A percentile compares a stretch with the other conserved stretches of the same genome.
Evolutionary conservation across 352 stramenopile genomes (phyloP).

Genomic region (Phytophthora pseudosyringae): DNA sequence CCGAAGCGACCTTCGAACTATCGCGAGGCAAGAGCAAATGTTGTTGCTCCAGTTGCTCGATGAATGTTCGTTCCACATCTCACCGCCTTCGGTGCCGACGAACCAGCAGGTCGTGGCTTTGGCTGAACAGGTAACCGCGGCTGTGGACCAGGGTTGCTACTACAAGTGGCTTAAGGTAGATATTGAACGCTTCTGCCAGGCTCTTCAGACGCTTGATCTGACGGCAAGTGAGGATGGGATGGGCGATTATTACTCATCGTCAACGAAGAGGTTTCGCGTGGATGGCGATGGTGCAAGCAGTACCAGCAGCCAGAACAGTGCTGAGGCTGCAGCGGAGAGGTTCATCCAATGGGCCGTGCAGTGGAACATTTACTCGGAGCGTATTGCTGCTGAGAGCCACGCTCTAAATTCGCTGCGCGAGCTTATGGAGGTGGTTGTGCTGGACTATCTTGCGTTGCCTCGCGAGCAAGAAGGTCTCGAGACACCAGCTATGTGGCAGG

Average conservation of each 20-base stretch:
- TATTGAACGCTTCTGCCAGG: conserved; percentile 72
- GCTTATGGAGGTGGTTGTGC: conserved; percentile 78
- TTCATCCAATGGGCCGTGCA: conserved; percentile 83
- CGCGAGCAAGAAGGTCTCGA: conserved; percentile 43
- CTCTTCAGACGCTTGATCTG: conserved; percentile 66
- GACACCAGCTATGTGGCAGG: conserved; percentile 64
- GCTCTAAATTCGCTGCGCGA: conserved; percentile 80
- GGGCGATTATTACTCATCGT: conserved; percentile 49
- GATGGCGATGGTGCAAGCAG: conserved; percentile 44
- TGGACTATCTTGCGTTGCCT: conserved; percentile 70
- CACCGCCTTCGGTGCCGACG: conserved; percentile 60
- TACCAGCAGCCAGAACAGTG: conserved; percentile 43
- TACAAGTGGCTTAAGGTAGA: conserved; percentile 89
- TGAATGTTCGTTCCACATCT: conserved; percentile 69
- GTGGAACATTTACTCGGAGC: conserved; percentile 89
- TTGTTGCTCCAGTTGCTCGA: conserved; percentile 72
- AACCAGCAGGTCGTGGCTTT: conserved; percentile 77
- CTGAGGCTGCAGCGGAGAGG: conserved; percentile 43
- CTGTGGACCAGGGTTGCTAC: conserved; percentile 60
- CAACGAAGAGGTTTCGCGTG: conserved; percentile 64
- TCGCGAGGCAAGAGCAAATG: conserved; percentile 63
- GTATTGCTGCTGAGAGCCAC: conserved; percentile 80
- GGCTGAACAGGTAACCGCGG: conserved; percentile 64
- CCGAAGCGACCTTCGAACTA: conserved; percentile 34
- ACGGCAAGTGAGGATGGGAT: conserved; percentile 44